Evolutionary conservation across 768 basidiomycete genomes (phyloP), one percentile per base, ranked within the genome.

Genomic region (Leccinum truebloodii): DNA sequence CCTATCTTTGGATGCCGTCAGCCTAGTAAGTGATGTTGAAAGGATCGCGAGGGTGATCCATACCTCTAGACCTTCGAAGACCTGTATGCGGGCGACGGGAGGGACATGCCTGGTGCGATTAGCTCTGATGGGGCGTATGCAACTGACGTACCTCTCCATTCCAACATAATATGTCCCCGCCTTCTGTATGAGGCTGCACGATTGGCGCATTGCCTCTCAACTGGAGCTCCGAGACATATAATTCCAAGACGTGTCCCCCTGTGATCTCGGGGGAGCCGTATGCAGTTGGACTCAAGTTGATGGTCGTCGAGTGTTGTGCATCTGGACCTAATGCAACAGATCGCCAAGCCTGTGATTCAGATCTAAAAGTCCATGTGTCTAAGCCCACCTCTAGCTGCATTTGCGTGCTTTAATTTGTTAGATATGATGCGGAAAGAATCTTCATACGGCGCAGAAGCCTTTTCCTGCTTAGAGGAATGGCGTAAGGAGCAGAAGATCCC

Each of bases 31-130:
- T 8, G 20, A 54, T 37, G 20, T 54, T 37, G 37, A 44, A 24
- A 28, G 7, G 51, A 24, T 53, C n/a, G 37, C 13, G 13, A 1
- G 6, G 22, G 28, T 18, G 41, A 61, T 34, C 9, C 80, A 59
- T 57, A 90, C 92, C 72, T 88, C 77, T n/a, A 92, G 67, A 6
- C 93, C 93, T 63, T 90, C 87, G 64, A 95, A 95, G 28, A 94
- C 79, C 84, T 85, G 48, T 46, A 13, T 18, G 16, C 18, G 48
- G 2, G 41, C 34, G 48, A 53, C 18, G 4, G n/a, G 10, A 39
- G 54, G 48, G 46, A 55, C 34, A 34, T 34, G 34, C 32, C 13
- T 18, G 20, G 44, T 53, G 34, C 6, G 22, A 55, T 60, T 24
- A 49, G 34, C 41, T 41, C 20, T 3, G 20, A 44, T 54, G 46